These are phyloP conservation scores for Xylaria castorea DNA, from an alignment of 495 filamentous ascomycete species.

Conservation along the genomic window DNA sequence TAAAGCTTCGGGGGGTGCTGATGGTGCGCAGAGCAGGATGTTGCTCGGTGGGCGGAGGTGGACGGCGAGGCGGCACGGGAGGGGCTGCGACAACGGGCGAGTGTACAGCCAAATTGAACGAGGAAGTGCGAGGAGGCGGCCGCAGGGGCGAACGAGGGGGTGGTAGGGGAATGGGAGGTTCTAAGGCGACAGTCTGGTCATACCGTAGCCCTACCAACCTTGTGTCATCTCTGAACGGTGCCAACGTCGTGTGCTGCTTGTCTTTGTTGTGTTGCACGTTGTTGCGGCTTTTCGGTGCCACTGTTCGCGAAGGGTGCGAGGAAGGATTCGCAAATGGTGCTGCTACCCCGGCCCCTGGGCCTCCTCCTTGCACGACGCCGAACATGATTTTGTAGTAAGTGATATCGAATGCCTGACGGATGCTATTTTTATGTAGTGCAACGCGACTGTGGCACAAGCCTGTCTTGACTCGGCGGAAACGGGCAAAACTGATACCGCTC, in stretches of 20 bases:
- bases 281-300: constrained; percentile 32
- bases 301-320: neutral
- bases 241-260: constrained; percentile 41
- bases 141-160: constrained; percentile 44
- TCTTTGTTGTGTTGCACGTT: constrained; percentile 40
- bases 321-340: constrained; percentile 22
- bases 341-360: constrained; percentile 14
- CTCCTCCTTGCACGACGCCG: constrained; percentile 18
- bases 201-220: constrained; percentile 61
- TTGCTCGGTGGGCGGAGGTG: constrained; percentile 53
- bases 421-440: constrained; percentile 18
- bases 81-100: constrained; percentile 30
- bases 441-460: neutral
- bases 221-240: constrained; percentile 54
- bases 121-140: constrained; percentile 39
- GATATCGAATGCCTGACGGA: neutral
- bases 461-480: neutral
- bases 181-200: constrained; percentile 60
- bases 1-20: constrained; percentile 34
- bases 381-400: constrained; percentile 15
- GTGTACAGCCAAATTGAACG: constrained; percentile 28
- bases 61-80: constrained; percentile 46
- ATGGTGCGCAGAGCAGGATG: constrained; percentile 55
- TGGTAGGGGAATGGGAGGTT: constrained; percentile 62
- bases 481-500: constrained; percentile 14